phyloP scores from a whole-genome alignment of 495 filamentous ascomycete genomes.

The Aspergillus sclerotioniger region DNA sequence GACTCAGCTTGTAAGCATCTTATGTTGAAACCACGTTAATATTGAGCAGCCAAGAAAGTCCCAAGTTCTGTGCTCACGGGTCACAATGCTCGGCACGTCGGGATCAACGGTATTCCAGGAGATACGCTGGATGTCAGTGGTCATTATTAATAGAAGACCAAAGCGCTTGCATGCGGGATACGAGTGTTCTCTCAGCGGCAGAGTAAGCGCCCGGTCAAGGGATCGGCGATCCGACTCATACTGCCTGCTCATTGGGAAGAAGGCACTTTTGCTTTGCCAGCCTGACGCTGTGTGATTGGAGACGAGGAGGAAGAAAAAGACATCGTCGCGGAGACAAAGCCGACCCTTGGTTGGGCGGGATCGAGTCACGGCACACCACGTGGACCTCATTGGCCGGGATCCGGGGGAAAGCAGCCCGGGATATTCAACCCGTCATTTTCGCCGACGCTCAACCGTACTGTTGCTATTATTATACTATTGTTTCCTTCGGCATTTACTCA shows the following conservation, averaged over 20 bases:
- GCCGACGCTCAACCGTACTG: background rate
- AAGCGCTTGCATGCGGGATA: conserved; percentile 5
- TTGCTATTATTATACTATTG: background rate
- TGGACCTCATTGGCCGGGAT: too few relatives aligned
- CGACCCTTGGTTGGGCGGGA: too few relatives aligned
- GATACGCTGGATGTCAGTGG: background rate
- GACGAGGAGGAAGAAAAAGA: background rate
- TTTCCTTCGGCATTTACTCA: conserved; percentile 5
- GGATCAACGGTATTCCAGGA: background rate
- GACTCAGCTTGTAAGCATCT: conserved; percentile 1
- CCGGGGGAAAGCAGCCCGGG: too few relatives aligned
- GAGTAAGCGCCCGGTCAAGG: conserved; percentile 7
- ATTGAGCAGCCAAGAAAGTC: conserved; percentile 7
- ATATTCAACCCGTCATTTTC: too few relatives aligned
- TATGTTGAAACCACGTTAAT: background rate
- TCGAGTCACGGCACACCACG: too few relatives aligned
- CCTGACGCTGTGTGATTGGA: conserved; percentile 17
- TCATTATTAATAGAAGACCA: conserved; percentile 5
- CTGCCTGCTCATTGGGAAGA: conserved; percentile 1
- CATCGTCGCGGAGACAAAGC: too few relatives aligned
- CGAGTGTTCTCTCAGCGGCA: conserved; percentile 9
- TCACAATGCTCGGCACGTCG: conserved; percentile 3
- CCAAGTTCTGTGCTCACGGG: conserved; percentile 14
- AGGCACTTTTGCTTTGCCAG: conserved; percentile 5
- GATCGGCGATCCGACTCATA: conserved; percentile 11